phyloP scores from a whole-genome alignment of 352 stramenopile species.

The Phytophthora constricta region DNA sequence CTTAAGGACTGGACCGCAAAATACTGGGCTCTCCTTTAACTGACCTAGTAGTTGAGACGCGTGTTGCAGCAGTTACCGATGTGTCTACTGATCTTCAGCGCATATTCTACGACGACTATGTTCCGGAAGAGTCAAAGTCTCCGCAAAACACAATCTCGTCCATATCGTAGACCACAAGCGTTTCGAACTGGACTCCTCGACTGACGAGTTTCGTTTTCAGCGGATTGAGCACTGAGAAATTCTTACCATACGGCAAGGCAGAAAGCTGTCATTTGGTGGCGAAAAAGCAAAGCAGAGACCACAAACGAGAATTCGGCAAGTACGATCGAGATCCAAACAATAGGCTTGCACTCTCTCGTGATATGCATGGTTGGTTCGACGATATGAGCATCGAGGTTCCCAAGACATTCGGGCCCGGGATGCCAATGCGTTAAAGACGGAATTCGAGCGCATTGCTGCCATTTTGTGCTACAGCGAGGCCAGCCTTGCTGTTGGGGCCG shows the following conservation, averaged over 20 bases:
- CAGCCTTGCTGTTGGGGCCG: constrained; percentile 30
- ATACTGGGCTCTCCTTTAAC: background rate
- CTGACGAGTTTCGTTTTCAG: too few relatives aligned
- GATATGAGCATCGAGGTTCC: constrained; percentile 14
- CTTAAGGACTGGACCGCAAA: constrained; percentile 1
- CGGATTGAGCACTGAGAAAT: background rate
- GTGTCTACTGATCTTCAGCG: background rate
- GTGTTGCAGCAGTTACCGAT: background rate
- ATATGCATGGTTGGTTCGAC: constrained; percentile 1
- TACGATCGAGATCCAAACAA: background rate
- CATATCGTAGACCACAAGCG: background rate
- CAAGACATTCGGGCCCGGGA: constrained; percentile 41
- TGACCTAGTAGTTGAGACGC: background rate
- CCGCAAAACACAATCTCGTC: background rate
- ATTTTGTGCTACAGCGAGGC: constrained; percentile 30
- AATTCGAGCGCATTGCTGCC: constrained; percentile 42
- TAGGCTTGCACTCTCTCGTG: background rate
- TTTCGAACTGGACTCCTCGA: constrained; percentile 1
- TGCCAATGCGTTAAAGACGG: constrained; percentile 27
- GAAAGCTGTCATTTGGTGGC: background rate
- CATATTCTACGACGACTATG: background rate
- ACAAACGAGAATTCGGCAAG: background rate
- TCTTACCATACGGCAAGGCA: background rate
- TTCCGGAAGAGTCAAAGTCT: background rate
- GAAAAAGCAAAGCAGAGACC: background rate